Conservation (phyloP, 169 alveolate genomes). For the Eimeria sp. region DNA sequence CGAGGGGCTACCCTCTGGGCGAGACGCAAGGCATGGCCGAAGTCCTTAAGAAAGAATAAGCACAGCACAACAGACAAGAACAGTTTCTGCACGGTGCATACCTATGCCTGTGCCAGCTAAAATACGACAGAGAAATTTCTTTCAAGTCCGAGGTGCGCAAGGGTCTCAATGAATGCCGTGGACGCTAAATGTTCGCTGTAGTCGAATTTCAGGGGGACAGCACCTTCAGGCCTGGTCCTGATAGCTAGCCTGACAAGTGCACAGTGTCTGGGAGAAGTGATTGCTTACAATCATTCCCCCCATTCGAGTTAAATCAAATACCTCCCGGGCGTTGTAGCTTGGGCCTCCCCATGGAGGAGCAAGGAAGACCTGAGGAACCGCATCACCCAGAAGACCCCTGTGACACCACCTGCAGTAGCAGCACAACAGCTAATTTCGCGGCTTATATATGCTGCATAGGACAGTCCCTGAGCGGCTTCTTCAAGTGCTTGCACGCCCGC, state of each 20-base stretch:
- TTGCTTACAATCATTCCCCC: constrained; percentile 58
- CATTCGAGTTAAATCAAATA: constrained; percentile 49
- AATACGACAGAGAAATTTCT: neutral
- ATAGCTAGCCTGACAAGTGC: neutral
- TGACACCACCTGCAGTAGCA: neutral
- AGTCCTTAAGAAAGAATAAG: constrained; percentile 12
- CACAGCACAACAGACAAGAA: neutral
- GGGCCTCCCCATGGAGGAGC: constrained; percentile 84
- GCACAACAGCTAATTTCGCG: neutral
- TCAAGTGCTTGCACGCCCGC: neutral
- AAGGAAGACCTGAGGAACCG: constrained; percentile 56
- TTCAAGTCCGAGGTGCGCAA: neutral
- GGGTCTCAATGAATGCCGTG: neutral
- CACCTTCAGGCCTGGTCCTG: neutral
- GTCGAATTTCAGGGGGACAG: neutral
- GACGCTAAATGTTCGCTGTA: neutral
- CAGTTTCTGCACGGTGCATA: neutral
- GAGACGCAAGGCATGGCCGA: constrained; percentile 51
- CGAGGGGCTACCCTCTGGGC: constrained; percentile 71
- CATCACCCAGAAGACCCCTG: neutral
- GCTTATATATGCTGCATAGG: neutral
- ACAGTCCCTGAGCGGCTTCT: neutral
- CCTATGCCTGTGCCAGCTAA: neutral
- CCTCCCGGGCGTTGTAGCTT: constrained; percentile 61
- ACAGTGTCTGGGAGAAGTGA: neutral